Evolutionary conservation across 2,329 filamentous ascomycete genomes (phyloP).

Genomic region (Salinomyces thailandicus): DNA sequence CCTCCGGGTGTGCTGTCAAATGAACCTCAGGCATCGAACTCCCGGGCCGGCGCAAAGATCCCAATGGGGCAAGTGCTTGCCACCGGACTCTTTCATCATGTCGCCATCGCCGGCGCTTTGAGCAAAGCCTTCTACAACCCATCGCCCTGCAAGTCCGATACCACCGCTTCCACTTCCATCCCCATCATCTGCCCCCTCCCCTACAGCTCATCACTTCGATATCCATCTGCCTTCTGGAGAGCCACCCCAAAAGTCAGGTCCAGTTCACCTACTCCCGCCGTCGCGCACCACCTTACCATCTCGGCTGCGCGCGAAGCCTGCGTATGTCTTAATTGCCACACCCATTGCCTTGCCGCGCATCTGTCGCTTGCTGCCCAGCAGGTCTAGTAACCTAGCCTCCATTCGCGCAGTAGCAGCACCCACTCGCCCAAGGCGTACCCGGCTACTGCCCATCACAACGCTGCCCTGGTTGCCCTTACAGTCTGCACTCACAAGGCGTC

Average conservation of each 20-base stretch:
- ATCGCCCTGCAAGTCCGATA: neutral
- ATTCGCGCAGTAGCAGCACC: neutral
- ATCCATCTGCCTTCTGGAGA: too few species aligned
- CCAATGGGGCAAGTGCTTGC: neutral
- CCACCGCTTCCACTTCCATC: neutral
- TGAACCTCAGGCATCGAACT: too few species aligned
- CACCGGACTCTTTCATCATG: neutral
- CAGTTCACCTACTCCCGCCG: neutral
- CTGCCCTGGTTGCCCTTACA: too few species aligned
- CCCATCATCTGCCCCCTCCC: too few species aligned
- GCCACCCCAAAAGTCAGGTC: neutral
- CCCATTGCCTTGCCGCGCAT: neutral
- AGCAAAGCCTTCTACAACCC: neutral
- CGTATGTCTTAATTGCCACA: slow-evolving; percentile 2
- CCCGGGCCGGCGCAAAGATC: neutral
- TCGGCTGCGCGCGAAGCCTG: neutral
- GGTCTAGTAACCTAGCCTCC: neutral
- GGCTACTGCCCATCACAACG: neutral
- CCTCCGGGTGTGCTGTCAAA: too few species aligned
- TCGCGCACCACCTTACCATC: neutral
- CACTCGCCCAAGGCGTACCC: too few species aligned
- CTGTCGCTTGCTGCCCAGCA: neutral
- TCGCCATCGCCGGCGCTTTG: neutral
- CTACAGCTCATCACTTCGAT: too few species aligned
- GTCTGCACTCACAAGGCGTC: neutral